Conservation (phyloP, 1,284 basidiomycete species). For the Amylostereum chailletii region DNA sequence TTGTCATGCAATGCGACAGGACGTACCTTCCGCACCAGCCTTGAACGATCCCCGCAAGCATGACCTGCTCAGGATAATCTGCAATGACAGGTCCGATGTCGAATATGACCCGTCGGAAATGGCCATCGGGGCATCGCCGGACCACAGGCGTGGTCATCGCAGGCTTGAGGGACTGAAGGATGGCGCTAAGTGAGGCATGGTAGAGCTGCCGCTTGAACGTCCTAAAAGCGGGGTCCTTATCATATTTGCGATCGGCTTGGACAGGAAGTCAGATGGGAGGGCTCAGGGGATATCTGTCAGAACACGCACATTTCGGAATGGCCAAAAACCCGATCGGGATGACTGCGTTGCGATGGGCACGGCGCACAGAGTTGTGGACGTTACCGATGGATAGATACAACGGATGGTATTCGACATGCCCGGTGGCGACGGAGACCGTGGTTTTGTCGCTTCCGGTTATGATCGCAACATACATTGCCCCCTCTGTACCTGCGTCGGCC, state of each 20-base stretch:
- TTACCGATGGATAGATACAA: slow-evolving; percentile 9
- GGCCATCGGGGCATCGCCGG: slow-evolving; percentile 5
- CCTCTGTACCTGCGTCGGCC: slow-evolving; percentile 8
- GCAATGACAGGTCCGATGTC: slow-evolving; percentile 8
- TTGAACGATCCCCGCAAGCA: slow-evolving; percentile 1
- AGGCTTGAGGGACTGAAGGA: slow-evolving; percentile 1
- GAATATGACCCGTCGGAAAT: slow-evolving; percentile 5
- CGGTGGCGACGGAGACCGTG: slow-evolving; percentile 10
- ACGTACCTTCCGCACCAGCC: slow-evolving; percentile 4
- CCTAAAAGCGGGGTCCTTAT: not conserved
- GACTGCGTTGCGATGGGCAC: slow-evolving; percentile 14
- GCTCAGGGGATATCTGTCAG: not conserved
- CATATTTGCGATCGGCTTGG: not conserved
- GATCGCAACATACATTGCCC: slow-evolving; percentile 11
- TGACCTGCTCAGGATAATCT: slow-evolving; percentile 3
- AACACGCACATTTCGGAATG: slow-evolving; percentile 12
- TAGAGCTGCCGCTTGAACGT: slow-evolving; percentile 1
- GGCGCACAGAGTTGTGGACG: slow-evolving; percentile 7
- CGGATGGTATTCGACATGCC: slow-evolving; percentile 9
- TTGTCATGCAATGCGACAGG: not conserved
- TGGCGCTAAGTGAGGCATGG: slow-evolving; percentile 1
- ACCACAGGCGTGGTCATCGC: slow-evolving; percentile 5
- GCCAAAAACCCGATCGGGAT: slow-evolving; percentile 11
- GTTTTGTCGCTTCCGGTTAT: slow-evolving; percentile 12
- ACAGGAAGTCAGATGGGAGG: no score